phyloP scores from a whole-genome alignment of 371 early-diverging fungal species.

The Mortierella sp. region DNA sequence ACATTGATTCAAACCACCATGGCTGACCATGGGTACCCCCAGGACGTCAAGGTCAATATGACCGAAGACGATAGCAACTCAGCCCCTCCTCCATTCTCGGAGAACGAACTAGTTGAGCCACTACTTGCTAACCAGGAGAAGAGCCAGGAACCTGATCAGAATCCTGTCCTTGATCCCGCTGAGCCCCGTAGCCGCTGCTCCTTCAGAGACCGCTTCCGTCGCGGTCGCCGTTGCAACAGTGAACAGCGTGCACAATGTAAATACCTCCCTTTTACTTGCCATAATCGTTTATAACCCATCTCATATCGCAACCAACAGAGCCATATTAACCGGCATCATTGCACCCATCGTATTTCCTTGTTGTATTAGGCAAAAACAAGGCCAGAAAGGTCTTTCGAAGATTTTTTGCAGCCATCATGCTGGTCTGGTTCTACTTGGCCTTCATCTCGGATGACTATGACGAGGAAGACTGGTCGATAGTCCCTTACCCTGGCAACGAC shows the following conservation, averaged over 20 bases:
- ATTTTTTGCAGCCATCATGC: background rate
- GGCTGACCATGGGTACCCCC: constrained; percentile 36
- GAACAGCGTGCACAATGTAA: constrained; percentile 42
- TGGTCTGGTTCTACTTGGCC: constrained; percentile 21
- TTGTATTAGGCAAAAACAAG: constrained; percentile 29
- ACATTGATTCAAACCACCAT: constrained; percentile 4
- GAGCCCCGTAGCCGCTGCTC: constrained; percentile 11
- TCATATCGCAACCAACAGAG: background rate
- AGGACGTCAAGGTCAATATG: constrained; percentile 46
- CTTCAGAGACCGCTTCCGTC: constrained; percentile 15
- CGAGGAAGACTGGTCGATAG: background rate
- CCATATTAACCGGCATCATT: background rate
- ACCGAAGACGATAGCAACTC: constrained; percentile 9
- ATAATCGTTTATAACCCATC: background rate
- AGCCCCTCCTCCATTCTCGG: constrained; percentile 33
- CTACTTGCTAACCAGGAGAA: constrained; percentile 13
- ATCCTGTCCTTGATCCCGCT: background rate
- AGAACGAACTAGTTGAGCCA: constrained; percentile 17
- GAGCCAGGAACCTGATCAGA: background rate
- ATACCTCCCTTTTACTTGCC: background rate
- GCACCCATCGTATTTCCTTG: background rate
- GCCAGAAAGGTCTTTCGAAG: constrained; percentile 25
- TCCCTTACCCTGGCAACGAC: background rate
- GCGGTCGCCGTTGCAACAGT: constrained; percentile 24
- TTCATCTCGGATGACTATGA: constrained; percentile 15